Base-by-base conservation (phyloP, 495 filamentous ascomycete species). In the Parmelia sp. region DNA sequence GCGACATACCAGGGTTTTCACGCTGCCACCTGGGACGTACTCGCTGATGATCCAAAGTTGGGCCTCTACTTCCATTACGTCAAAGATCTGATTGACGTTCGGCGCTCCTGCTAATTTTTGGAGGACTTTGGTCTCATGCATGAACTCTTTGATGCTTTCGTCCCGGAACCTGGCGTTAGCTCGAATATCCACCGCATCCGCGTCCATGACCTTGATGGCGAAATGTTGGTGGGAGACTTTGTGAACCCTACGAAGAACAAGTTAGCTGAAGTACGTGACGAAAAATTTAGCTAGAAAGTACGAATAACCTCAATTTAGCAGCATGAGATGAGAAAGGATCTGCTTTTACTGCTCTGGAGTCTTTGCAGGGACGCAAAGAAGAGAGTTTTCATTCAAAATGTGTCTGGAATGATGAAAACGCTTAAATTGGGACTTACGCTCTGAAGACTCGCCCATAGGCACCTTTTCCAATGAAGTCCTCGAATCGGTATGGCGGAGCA, bases 11-110 rank as follows among this genome's bases (percentile, higher is more conserved):
- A 98, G 75, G 14, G 95, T 97, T 57, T 90, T 84, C n/a, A 98
- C 87, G 76, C 92, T 96, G 36, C 94, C 94, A 62, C 94, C 94
- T 33, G 91, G 91, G 68, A 92, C 96, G 73, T 96, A 96, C 70
- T 97, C 94, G 63, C 89, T 95, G 62, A 97, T 87, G 74, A 98
- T 86, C 94, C 94, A 98, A 75, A 98, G 83, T 67, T 92, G 85
- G 59, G 89, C 85, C 53, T 93, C 90, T 35, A 96, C 86, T 1
- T 90, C 86, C 53, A 96, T 84, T 1, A 91, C 91, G 66, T 95
- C 92, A 70, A 93, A 87, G 27, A 96, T 84, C 61, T 88, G 85
- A 70, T 96, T 97, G 74, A 98, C 89, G 70, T 97, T 97, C 69
- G 88, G 86, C 1, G 92, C 93, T 29, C 88, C 88, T 70, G 88